Evolutionary conservation across 257 asterid genomes (phyloP), one percentile per base, ranked within the genome.

Genomic region (Solanum medicagineum): DNA sequence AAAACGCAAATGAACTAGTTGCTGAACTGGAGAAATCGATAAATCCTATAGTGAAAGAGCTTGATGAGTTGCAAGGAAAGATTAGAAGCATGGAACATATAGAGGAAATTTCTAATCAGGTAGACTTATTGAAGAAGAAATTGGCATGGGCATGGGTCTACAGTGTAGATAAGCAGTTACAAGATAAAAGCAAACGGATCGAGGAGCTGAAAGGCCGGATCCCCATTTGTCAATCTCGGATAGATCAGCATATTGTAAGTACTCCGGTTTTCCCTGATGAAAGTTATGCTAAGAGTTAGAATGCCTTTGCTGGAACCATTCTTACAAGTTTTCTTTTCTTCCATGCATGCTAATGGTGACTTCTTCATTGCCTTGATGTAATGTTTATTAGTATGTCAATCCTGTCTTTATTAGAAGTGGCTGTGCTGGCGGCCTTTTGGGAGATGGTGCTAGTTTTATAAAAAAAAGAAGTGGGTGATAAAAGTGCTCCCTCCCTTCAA

Each of bases 101-200:
- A 85, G 99, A 95, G 92, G 98, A 91, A 89, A 92, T 96, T 36
- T 87, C 96, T 49, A 92, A 90, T 57, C 93, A 94, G 89, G 90
- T 90, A 84, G 93, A 90, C 88, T 69, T 89, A 87, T 81, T 95
- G 88, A 92, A 87, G 88, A 93, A 94, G 92, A 91, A 93, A 89
- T 93, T 96, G 73, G 99, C 99, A 86, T 96, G 99, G 99, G 90
- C 98, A 83, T 90, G 91, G 94, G 99, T 96, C 44, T 94, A 92
- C 91, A 95, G 90, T 66, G 92, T 91, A 47, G 97, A 94, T 84
- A 91, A 86, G 89, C 85, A 93, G 85, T 91, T 94, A 83, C 90
- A 92, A 71, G 86, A 45, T 86, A 91, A 97, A 77, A 87, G 42
- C 59, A 89, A 90, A 80, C 9, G 55, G 87, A 90, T 95, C 86